Base-by-base conservation (phyloP, 208 protist species). In the Angomonas ambiguus region DNA sequence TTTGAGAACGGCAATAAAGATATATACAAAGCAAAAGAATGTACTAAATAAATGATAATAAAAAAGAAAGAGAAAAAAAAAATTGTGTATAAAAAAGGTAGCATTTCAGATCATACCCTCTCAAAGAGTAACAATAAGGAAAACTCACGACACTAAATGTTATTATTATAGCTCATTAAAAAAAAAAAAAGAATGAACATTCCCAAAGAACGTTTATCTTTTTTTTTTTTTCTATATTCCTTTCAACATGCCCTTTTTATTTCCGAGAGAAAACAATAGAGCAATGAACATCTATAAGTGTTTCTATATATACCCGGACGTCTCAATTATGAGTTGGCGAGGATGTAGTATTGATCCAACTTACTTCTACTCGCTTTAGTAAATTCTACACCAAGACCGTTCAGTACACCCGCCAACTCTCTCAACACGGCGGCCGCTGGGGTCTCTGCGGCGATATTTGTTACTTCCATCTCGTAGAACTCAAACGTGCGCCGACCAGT, bases 391-490 rank as follows among this genome's bases (percentile, higher is more conserved):
- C 77, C 72, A 27, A 88, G 32, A 18, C 62, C 31, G 18, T 82
- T 58, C 24, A 94, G 63, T 58, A 71, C 63, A 6, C 20, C 55
- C 27, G 67, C 73, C 30, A 90, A 56, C 72, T 88, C 82, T 13
- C 65, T 16, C 24, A 80, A 53, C 30, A 85, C 82, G 20, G 62
- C 67, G 27, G 48, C 59, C 32, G 79, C 68, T 27, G 71, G 35
- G 16, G 71, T 79, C 2, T 58, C 41, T 0, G 59, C 33, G 1
- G 61, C 45, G 5, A 85, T 72, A 42, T 79, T 84, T 11, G 79
- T 84, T 18, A 91, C 71, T 66, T 90, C 80, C 5, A 91, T 62
- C 42, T 91, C 79, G 67, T 82, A 90, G 32, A 78, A 66, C 56
- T 81, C 76, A 41, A 58, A 80, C n/a, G 58, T 62, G 42, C 63